Evolutionary conservation across 164 flowering plant genomes (phyloP), one percentile per base, ranked within the genome.

Genomic region (Vitis rupestris): DNA sequence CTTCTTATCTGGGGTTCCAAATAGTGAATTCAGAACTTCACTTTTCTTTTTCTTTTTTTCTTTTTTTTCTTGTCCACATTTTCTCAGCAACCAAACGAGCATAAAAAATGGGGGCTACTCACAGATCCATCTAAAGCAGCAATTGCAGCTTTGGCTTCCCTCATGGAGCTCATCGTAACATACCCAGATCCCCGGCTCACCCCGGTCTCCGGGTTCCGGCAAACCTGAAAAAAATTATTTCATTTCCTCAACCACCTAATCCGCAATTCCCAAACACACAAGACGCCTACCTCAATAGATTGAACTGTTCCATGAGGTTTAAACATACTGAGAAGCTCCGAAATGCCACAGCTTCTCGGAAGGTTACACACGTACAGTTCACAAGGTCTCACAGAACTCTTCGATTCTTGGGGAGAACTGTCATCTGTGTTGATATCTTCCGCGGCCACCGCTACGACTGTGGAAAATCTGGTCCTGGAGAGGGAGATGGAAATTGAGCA

Each of bases 41-140:
- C 27, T 23, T 23, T 23, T 23, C 27, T 23, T 23, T 23, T 23
- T 23, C 27, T 23, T 23, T 23, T 1, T 23, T 23, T 19, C 23
- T 3, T 37, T 37, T 37, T 37, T 37, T 37, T 37, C 44, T 37
- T 6, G 44, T 37, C 44, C 7, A 37, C 44, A 37, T 37, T 37
- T 37, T 37, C 44, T 37, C 44, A 37, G 44, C 44, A 37, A 37
- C 44, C 44, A 37, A 37, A 37, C 44, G 44, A 6, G 44, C 44
- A 37, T 7, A 27, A 6, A 17, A 58, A 52, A 15, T 8, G 31
- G 47, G 50, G 2, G 50, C 52, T 16, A 69, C 86, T 74, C 65
- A 85, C 85, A 70, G 83, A 66, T 67, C 84, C 82, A 75, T 85
- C 88, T 58, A 85, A 60, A n/a, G 81, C 77, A 59, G 75, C 62